Percentiles rank a stretch among this genome's conserved stretches.
Conservation (phyloP, 73 alveolate species). For the Paraurostyla sp. region DNA sequence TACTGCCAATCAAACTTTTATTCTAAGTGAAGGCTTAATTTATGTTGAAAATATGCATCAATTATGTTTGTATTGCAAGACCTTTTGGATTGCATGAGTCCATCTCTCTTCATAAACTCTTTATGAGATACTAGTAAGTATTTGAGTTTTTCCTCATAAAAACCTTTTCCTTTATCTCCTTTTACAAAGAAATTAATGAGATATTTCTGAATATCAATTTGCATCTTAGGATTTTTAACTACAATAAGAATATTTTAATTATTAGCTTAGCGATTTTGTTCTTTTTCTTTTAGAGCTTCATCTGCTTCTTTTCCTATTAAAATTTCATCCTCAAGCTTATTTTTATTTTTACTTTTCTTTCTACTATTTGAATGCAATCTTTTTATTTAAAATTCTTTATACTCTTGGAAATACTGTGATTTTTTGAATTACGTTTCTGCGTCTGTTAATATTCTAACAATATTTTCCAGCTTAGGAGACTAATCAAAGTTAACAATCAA, state of each 20-base stretch:
- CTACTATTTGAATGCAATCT: neutral
- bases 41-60: neutral
- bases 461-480: constrained; percentile 7
- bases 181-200: neutral
- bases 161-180: constrained; percentile 3
- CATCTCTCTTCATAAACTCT: constrained; percentile 8
- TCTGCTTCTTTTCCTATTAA: constrained; percentile 5
- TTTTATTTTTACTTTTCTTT: neutral
- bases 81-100: neutral
- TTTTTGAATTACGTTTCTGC: constrained; percentile 7
- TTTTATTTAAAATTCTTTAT: neutral
- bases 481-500: constrained; percentile 9
- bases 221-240: neutral
- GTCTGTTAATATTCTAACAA: neutral
- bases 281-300: neutral
- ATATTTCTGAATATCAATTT: constrained; percentile 16
- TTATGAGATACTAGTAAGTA: neutral
- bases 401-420: neutral
- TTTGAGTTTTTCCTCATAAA: constrained; percentile 25
- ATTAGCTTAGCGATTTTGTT: neutral
- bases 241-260: constrained; percentile 27
- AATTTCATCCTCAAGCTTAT: constrained; percentile 21
- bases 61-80: neutral
- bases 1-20: constrained; percentile 4
- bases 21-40: constrained; percentile 22